phyloP scores from a whole-genome alignment of 2,329 filamentous ascomycete species.

The Aaosphaeria pasadenensis region DNA sequence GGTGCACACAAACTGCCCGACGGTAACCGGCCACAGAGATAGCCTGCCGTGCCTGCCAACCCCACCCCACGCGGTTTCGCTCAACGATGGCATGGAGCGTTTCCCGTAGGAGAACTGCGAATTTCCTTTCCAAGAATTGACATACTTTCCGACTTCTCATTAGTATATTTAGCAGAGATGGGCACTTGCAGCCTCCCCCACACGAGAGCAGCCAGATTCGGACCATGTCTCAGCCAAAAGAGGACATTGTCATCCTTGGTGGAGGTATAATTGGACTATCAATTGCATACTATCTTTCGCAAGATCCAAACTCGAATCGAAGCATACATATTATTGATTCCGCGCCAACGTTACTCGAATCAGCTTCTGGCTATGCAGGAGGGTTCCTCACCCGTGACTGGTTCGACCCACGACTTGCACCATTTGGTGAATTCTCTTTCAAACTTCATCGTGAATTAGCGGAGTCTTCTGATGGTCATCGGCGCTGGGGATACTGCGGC shows the following conservation, averaged over 20 bases:
- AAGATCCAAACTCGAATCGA: background rate
- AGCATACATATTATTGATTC: background rate
- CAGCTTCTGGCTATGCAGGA: background rate
- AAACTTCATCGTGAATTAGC: background rate
- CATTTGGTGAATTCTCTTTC: background rate
- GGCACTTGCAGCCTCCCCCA: too few relatives aligned
- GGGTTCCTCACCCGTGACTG: background rate
- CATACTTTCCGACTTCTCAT: too few relatives aligned
- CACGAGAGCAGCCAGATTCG: too few relatives aligned
- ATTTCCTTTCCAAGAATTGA: too few relatives aligned
- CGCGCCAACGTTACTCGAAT: background rate
- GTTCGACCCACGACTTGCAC: background rate
- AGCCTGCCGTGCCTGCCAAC: too few relatives aligned
- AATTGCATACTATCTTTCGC: background rate
- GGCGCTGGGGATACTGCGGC: background rate
- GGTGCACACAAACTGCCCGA: too few relatives aligned
- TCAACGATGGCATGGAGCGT: too few relatives aligned
- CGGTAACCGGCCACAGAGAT: too few relatives aligned
- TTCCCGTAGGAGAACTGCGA: too few relatives aligned
- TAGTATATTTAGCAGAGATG: too few relatives aligned
- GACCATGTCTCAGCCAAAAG: background rate
- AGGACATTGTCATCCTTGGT: background rate
- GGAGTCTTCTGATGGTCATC: background rate
- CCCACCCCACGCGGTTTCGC: too few relatives aligned
- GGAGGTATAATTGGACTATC: background rate